A percentile compares a stretch with the other conserved stretches of the same genome.
phyloP scores from a whole-genome alignment of 495 filamentous ascomycete genomes.

The Chaetomium tenue region DNA sequence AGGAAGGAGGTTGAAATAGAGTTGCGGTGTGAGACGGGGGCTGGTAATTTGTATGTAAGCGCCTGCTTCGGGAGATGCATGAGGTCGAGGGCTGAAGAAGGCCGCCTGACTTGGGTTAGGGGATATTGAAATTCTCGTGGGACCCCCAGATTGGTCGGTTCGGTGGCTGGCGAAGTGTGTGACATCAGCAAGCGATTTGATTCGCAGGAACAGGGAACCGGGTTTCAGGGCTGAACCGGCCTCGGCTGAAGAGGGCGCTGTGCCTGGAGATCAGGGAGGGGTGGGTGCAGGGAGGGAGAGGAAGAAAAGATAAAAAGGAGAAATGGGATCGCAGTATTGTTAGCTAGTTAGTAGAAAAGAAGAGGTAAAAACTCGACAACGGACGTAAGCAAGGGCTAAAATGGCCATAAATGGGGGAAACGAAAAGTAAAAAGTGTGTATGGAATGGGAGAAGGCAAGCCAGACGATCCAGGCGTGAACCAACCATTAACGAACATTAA shows the following conservation, averaged over 20 bases:
- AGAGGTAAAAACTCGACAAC: not conserved
- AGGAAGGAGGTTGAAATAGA: constrained; percentile 16
- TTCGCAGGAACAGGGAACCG: not conserved
- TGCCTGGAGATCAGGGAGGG: constrained; percentile 3
- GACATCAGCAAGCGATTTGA: not conserved
- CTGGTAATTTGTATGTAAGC: not conserved
- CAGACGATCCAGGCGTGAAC: too few species aligned
- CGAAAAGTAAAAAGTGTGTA: not conserved
- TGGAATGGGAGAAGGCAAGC: not conserved
- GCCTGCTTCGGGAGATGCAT: not conserved
- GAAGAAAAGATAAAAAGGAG: not conserved
- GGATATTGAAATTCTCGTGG: not conserved
- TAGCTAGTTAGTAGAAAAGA: not conserved
- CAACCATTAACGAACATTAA: too few species aligned
- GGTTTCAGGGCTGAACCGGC: not conserved
- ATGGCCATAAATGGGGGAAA: not conserved
- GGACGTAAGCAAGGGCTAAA: too few species aligned
- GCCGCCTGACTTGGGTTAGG: not conserved
- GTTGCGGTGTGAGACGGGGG: constrained; percentile 8
- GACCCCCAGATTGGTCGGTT: not conserved
- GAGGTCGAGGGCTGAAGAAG: too few species aligned
- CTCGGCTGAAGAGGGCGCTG: not conserved
- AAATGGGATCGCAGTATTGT: not conserved
- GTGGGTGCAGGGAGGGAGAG: not conserved
- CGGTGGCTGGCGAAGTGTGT: not conserved